Percentiles rank a stretch among this genome's conserved stretches.
Conservation (phyloP, 2,329 filamentous ascomycete genomes). For the Claviceps sp. region DNA sequence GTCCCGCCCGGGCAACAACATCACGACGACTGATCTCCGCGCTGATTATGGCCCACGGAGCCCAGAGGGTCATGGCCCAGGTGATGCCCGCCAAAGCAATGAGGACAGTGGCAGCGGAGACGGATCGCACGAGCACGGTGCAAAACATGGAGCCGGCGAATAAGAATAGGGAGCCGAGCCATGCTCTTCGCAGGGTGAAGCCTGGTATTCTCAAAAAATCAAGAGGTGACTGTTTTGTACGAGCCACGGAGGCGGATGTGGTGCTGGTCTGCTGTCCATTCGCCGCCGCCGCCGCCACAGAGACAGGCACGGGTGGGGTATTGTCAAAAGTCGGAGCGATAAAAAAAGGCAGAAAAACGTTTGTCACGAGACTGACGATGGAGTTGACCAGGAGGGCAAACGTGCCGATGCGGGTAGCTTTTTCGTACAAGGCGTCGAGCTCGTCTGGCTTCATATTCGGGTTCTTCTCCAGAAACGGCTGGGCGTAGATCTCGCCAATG, state of each 20-base stretch:
- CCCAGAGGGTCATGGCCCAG: constrained; percentile 90
- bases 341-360: constrained; percentile 73
- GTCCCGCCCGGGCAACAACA: constrained; percentile 33
- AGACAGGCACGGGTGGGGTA: constrained; percentile 11
- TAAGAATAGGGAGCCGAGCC: constrained; percentile 74
- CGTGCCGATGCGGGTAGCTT: constrained; percentile 74
- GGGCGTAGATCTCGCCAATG: constrained; percentile 82
- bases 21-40: constrained; percentile 81
- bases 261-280: not conserved
- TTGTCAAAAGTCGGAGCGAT: constrained; percentile 66
- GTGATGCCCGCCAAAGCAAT: constrained; percentile 76
- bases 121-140: constrained; percentile 64
- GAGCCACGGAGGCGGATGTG: not conserved
- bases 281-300: not conserved
- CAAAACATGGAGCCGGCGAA: constrained; percentile 72
- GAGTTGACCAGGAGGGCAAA: constrained; percentile 84
- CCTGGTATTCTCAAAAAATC: constrained; percentile 61
- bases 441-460: constrained; percentile 65
- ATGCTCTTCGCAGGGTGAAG: constrained; percentile 76
- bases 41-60: constrained; percentile 87
- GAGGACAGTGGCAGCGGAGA: constrained; percentile 59
- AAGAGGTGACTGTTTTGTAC: constrained; percentile 32
- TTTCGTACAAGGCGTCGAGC: constrained; percentile 68
- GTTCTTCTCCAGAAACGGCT: constrained; percentile 65
- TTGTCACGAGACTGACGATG: constrained; percentile 67